Conservation (phyloP, 108 stramenopile genomes). For the Aurantiochytrium sp. region DNA sequence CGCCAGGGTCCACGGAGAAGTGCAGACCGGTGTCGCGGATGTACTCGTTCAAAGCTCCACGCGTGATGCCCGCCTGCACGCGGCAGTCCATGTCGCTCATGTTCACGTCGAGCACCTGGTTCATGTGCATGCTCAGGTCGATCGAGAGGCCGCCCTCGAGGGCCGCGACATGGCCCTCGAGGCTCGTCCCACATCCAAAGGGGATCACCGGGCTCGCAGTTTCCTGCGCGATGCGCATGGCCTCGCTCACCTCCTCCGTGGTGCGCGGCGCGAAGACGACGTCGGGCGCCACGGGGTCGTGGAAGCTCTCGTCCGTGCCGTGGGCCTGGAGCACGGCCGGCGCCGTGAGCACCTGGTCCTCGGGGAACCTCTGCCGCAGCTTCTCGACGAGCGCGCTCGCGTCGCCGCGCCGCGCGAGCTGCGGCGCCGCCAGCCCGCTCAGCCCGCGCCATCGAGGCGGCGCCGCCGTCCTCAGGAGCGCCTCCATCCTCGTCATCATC, state of each 20-base stretch:
- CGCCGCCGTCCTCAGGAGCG: too few species aligned
- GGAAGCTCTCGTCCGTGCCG: constrained; percentile 66
- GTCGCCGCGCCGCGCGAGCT: background rate
- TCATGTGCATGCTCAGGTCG: constrained; percentile 36
- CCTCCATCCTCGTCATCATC: too few species aligned
- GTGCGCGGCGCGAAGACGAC: constrained; percentile 66
- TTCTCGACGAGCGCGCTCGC: background rate
- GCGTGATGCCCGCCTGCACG: constrained; percentile 59
- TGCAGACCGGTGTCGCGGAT: constrained; percentile 65
- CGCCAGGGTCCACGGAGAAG: constrained; percentile 91
- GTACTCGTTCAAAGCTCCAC: constrained; percentile 64
- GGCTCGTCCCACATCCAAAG: constrained; percentile 82
- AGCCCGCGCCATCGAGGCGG: too few species aligned
- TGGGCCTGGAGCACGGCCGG: constrained; percentile 66
- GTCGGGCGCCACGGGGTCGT: constrained; percentile 60
- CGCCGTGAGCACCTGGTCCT: constrained; percentile 50
- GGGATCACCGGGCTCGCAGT: constrained; percentile 75
- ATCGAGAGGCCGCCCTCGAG: constrained; percentile 41
- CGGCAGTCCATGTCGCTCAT: constrained; percentile 52
- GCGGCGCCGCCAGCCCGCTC: background rate
- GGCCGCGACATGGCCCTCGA: constrained; percentile 78
- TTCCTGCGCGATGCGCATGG: constrained; percentile 60
- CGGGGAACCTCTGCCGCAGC: background rate
- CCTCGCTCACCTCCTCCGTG: constrained; percentile 66
- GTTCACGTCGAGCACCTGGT: constrained; percentile 37